These are phyloP conservation scores for Isoetes engelmannii DNA, from an alignment of 83 land plant species.

Conservation along the genomic window DNA sequence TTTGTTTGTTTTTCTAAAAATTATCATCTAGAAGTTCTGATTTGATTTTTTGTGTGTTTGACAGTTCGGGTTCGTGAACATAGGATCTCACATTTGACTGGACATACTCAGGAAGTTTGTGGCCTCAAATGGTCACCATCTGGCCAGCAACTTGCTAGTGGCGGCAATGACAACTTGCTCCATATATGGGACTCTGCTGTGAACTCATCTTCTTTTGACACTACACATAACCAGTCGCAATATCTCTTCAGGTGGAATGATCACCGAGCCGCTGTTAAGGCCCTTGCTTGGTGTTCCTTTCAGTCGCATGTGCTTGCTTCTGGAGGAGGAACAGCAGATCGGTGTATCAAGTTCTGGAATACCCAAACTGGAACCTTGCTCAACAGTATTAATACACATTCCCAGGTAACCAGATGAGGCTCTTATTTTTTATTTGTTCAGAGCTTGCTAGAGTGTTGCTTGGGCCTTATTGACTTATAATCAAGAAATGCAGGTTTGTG, in stretches of 20 bases:
- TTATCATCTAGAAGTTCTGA: not conserved
- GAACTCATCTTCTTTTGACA: constrained; percentile 19
- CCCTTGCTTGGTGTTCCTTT: constrained; percentile 76
- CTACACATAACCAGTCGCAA: constrained; percentile 17
- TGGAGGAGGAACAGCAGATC: constrained; percentile 71
- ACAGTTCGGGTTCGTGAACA: constrained; percentile 46
- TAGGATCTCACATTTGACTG: constrained; percentile 18
- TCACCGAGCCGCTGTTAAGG: constrained; percentile 70
- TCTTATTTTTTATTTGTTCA: not conserved
- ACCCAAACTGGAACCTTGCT: constrained; percentile 51
- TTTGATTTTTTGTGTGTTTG: constrained; percentile 1
- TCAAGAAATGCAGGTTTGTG: constrained; percentile 50
- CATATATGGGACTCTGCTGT: constrained; percentile 57
- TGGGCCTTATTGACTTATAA: constrained; percentile 17
- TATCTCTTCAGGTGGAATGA: constrained; percentile 35
- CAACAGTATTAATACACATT: constrained; percentile 42
- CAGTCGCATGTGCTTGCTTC: constrained; percentile 51
- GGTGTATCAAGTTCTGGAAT: constrained; percentile 73
- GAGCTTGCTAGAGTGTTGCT: constrained; percentile 4
- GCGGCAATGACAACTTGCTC: constrained; percentile 67
- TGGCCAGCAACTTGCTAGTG: constrained; percentile 63
- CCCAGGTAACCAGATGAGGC: constrained; percentile 40
- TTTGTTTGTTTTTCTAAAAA: not conserved
- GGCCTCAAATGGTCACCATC: constrained; percentile 63
- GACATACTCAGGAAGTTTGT: constrained; percentile 55